Base-by-base conservation (phyloP, 1,284 basidiomycete genomes). In the Ceratobasidium sp. region DNA sequence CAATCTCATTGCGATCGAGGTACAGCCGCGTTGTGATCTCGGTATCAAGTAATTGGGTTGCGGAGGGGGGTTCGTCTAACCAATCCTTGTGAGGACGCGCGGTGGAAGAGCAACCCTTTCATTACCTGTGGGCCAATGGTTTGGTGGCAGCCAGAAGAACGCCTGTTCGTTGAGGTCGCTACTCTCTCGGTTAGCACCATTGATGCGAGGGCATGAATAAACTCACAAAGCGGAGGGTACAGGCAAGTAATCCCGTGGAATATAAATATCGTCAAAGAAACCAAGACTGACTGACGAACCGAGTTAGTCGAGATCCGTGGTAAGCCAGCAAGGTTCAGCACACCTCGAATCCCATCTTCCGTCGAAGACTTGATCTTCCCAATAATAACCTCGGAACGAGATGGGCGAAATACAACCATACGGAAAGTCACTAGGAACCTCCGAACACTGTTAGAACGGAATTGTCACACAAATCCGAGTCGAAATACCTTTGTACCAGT, bases 261-360 rank as follows among this genome's bases (percentile, higher is more conserved):
- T 86, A 79, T 94, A 92, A 46, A 98, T 90, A 78, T 98, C 95
- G 79, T 96, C 93, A 78, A 98, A 99, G 83, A 99, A 98, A 16
- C 90, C 92, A 44, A 97, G 81, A 8, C 92, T 89, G 40, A 98
- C 94, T 96, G 48, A 36, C 16, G 36, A 67, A 40, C 72, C 21
- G 12, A 36, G 21, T 53, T 3, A 62, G 48, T 63, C n/a, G 21
- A 72, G 33, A 49, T 14, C 4, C 30, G 60, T 72, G 58, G 7
- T 51, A 71, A 62, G 70, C 11, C 16, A 46, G 33, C 11, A 54
- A 21, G 56, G 44, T 61, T 48, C 5, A 2, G 82, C 90, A 70
- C 76, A 95, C 95, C 80, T 81, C 92, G 83, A 75, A 98, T 89
- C 14, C 92, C 92, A 61, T 91, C 87, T 76, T 91, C 87, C 60